Percentiles rank a stretch among this genome's conserved stretches.
Conservation (phyloP, 2,329 filamentous ascomycete species). For the Fusarium mangiferae region DNA sequence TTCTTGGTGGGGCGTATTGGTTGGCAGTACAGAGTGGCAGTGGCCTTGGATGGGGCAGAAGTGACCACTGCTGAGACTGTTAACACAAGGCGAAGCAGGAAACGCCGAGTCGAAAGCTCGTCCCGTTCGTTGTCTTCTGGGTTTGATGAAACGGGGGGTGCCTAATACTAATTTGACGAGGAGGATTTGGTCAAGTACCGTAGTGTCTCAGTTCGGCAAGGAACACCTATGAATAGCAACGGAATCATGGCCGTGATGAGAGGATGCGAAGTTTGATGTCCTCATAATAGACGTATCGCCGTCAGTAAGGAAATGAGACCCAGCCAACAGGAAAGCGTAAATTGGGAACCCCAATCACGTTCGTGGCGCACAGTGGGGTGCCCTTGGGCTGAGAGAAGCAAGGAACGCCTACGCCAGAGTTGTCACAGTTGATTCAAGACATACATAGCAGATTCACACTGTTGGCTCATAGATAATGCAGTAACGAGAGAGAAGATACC, state of each 20-base stretch:
- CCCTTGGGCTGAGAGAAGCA: not conserved
- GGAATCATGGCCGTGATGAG: conserved; percentile 11
- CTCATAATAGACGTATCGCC: not conserved
- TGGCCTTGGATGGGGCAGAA: conserved; percentile 12
- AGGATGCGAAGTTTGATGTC: not conserved
- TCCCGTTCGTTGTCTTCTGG: conserved; percentile 1
- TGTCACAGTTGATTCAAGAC: not conserved
- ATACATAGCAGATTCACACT: not conserved
- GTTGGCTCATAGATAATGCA: not conserved
- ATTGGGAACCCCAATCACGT: conserved; percentile 23
- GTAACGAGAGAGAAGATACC: not conserved
- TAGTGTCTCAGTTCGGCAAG: conserved; percentile 8
- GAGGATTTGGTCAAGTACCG: not conserved
- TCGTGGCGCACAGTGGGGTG: conserved; percentile 14
- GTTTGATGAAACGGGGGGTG: not conserved
- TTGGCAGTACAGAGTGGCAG: not conserved
- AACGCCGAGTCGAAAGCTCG: conserved; percentile 16
- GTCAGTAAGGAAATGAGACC: conserved; percentile 8
- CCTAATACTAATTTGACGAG: conserved; percentile 8
- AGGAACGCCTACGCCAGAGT: conserved; percentile 1
- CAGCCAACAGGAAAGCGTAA: conserved; percentile 18
- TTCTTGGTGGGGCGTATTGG: conserved; percentile 22
- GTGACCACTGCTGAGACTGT: conserved; percentile 12
- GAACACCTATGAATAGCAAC: conserved; percentile 19
- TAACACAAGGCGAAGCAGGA: conserved; percentile 29